Base-by-base conservation (phyloP, 2,329 filamentous ascomycete species). In the Fusarium sp. region DNA sequence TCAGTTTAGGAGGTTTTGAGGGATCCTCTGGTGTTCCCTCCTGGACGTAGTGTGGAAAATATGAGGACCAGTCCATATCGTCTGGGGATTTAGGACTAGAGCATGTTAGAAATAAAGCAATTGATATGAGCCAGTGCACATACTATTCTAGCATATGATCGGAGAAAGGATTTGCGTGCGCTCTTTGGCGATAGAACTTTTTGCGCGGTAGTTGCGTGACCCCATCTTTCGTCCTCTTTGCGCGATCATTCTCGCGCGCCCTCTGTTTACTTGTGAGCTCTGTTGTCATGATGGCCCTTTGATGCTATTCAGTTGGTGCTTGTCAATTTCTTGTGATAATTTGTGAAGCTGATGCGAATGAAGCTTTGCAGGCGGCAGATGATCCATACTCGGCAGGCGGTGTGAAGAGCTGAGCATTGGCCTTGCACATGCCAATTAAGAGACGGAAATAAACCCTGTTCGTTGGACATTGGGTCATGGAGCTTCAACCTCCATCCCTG, bases 161-260 rank as follows among this genome's bases (percentile, higher is more conserved):
- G 6, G 96, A 98, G 84, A 99, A 99, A 12, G 96, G 95, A 85
- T 99, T 99, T 72, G 96, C 96, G 85, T 99, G 96, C 42, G 96
- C 96, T 82, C 96, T 90, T 84, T 99, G 96, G 63, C 96, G 91
- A 83, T 98, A 99, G 85, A 96, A 98, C 85, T 93, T 96, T 87
- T 99, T 99, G 84, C 94, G 92, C 15, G 96, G 96, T 78, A 98
- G 84, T 78, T 90, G 88, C 13, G 90, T 84, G 44, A 84, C 83
- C 28, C 83, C 86, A 79, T 88, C 86, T 71, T 88, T 84, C 42
- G 84, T 83, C 58, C 87, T 86, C 60, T 86, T 83, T 63, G 87
- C 87, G 76, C 89, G 90, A 80, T 93, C 93, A 67, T 88, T 88
- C 66, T 90, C 88, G 74, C 93, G 90, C 84, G 91, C 91, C 77